Evolutionary conservation across 352 stramenopile genomes (phyloP), one percentile per base, ranked within the genome.

Genomic region (Phytophthora litchii): DNA sequence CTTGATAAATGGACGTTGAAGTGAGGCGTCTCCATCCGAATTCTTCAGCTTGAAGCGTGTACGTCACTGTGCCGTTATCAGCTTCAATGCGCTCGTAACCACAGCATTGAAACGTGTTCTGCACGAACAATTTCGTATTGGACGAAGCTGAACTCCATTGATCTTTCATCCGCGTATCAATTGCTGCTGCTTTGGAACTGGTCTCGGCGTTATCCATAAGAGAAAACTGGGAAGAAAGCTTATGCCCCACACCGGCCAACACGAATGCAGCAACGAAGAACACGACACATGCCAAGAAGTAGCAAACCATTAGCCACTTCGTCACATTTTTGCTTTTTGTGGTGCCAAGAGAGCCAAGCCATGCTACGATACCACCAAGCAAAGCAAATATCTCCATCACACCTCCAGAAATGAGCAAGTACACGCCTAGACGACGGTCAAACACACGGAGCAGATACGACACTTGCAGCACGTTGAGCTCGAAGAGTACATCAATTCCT

Each of bases 391-490:
- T 19, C 8, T 68, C 52, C n/a, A 92, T 51, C 0, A 32, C 35
- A 5, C 54, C 57, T n/a, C 83, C 83, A 4, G 76, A 48, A 1
- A 51, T 34, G 2, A 86, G 52, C 19, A 90, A 49, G 23, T 89
- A 89, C 0, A 79, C 52, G 4, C 76, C 78, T 29, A 89, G 47
- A 32, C 74, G 65, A 12, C 70, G 76, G 38, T 89, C 78, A 41
- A 89, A 81, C 3, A 82, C 69, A 1, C 64, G 69, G 10, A 91
- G 43, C 21, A 90, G 23, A 21, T 78, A 77, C 40, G 83, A 86
- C 1, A 90, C 43, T 42, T 88, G 80, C 12, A 91, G 63, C 25
- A 93, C 70, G 46, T 90, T 92, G 37, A 90, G 69, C 25, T 88
- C 64, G 12, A 82, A 83, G 36, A 90, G 60, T 0, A 72, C 60